Conservation (phyloP, 2,329 filamentous ascomycete genomes). For the Colletotrichum sansevieriae region DNA sequence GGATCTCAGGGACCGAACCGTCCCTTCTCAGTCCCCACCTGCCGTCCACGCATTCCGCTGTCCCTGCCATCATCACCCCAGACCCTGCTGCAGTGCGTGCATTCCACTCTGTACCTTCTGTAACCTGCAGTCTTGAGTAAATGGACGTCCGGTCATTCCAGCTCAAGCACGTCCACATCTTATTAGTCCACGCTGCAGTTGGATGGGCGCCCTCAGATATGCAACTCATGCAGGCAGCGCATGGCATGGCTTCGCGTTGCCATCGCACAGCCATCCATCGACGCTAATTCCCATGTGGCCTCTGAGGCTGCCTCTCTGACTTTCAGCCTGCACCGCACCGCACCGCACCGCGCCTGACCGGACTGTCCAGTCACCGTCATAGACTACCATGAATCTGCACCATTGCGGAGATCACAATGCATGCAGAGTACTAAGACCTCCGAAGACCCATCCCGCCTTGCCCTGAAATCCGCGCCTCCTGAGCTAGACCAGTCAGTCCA, state of each 20-base stretch:
- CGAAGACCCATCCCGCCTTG: slow-evolving; percentile 28
- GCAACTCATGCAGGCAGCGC: slow-evolving; percentile 28
- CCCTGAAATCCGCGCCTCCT: slow-evolving; percentile 34
- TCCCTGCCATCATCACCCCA: slow-evolving; percentile 9
- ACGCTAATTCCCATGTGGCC: slow-evolving; percentile 40
- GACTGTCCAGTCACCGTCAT: slow-evolving; percentile 36
- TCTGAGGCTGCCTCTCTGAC: not conserved
- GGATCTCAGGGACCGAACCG: slow-evolving; percentile 40
- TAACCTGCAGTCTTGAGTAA: slow-evolving; percentile 2
- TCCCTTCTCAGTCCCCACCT: slow-evolving; percentile 22
- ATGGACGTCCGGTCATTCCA: slow-evolving; percentile 14
- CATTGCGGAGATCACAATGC: slow-evolving; percentile 38
- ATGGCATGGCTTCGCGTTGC: slow-evolving; percentile 25
- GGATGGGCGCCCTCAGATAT: slow-evolving; percentile 27
- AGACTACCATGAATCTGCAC: slow-evolving; percentile 31
- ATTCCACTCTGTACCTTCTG: not conserved
- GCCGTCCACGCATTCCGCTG: slow-evolving; percentile 20
- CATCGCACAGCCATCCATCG: slow-evolving; percentile 4
- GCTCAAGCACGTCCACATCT: not conserved
- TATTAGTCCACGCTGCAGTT: slow-evolving; percentile 23
- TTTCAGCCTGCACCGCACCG: slow-evolving; percentile 17
- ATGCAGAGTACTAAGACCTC: slow-evolving; percentile 36
- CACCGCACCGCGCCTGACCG: slow-evolving; percentile 31
- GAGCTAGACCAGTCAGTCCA: slow-evolving; percentile 28
- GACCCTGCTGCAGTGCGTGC: slow-evolving; percentile 5